Evolutionary conservation across 495 filamentous ascomycete genomes (phyloP).

Genomic region (Neurospora intermedia): DNA sequence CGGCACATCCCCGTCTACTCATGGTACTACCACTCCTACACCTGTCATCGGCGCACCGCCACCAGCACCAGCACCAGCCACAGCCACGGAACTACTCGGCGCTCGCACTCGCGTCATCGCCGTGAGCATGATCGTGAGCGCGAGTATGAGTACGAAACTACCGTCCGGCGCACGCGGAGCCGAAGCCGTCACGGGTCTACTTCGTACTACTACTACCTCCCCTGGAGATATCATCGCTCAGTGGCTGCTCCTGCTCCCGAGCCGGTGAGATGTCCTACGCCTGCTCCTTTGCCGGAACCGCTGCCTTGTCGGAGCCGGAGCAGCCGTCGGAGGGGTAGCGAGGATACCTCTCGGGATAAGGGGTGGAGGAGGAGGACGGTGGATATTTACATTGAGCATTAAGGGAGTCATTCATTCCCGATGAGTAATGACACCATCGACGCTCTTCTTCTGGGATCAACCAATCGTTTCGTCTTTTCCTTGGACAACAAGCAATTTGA

Average conservation of each 20-base stretch:
- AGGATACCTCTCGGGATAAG: background rate
- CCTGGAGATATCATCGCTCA: background rate
- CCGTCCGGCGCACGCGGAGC: background rate
- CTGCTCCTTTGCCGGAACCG: background rate
- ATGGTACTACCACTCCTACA: background rate
- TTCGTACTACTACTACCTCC: background rate
- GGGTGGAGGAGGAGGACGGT: background rate
- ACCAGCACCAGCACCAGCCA: background rate
- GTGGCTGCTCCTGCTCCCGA: background rate
- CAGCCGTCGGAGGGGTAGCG: background rate
- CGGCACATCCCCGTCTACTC: background rate
- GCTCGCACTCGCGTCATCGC: background rate
- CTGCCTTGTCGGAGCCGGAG: background rate
- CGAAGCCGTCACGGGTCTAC: background rate
- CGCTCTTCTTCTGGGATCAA: no score
- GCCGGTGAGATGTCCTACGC: background rate
- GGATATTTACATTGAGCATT: background rate
- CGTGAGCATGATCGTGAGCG: background rate
- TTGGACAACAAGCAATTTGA: no score
- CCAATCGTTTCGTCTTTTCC: no score
- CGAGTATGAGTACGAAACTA: background rate
- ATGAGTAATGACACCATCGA: no score
- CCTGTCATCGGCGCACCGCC: background rate
- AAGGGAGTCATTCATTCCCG: no score
- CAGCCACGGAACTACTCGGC: background rate